Evolutionary conservation across 768 basidiomycete genomes (phyloP), one percentile per base, ranked within the genome.

Genomic region (Lyophyllum atratum): DNA sequence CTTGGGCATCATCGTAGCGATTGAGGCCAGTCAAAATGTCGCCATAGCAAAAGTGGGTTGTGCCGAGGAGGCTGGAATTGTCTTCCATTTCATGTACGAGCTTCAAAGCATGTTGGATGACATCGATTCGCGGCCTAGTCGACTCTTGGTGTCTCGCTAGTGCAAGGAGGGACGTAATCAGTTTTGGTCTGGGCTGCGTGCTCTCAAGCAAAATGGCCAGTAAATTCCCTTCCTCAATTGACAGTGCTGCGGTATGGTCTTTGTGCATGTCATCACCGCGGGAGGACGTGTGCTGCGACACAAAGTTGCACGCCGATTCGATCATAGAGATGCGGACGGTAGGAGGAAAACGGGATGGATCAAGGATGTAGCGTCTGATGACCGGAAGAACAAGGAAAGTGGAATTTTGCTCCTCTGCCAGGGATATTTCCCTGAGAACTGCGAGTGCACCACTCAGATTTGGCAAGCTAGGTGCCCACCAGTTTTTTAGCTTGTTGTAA

Each of bases 301-400:
- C 26, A 24, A 60, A 65, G 4, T 39, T 8, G 46, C 61, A 63
- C 9, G 56, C 60, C 12, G 58, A 47, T 1, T 54, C 46, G 21
- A 59, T 49, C 22, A 68, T 62, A n/a, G 39, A 17, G 9, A 34
- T n/a, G 10, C 43, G 55, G 4, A 62, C 37, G 0, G 49, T 19
- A 1, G 10, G 17, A 2, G 59, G 24, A 17, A 64, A 58, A 22
- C 60, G 61, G 29, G 54, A 24, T 24, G 54, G 25, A 29, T 54
- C 54, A 8, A 51, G 42, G 57, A 66, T 64, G 40, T 65, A 68
- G 4, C 58, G 42, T 31, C 60, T 61, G 15, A 66, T 56, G 33
- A 65, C 66, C 12, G 67, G 65, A 11, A 57, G 64, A 15, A 65
- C 62, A 29, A 42, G 62, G 26, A 47, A 49, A 4, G 56, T 58